These are phyloP conservation scores for Pulicaria dysenterica DNA, from an alignment of 129 eudicot genomes.

Conservation along the genomic window DNA sequence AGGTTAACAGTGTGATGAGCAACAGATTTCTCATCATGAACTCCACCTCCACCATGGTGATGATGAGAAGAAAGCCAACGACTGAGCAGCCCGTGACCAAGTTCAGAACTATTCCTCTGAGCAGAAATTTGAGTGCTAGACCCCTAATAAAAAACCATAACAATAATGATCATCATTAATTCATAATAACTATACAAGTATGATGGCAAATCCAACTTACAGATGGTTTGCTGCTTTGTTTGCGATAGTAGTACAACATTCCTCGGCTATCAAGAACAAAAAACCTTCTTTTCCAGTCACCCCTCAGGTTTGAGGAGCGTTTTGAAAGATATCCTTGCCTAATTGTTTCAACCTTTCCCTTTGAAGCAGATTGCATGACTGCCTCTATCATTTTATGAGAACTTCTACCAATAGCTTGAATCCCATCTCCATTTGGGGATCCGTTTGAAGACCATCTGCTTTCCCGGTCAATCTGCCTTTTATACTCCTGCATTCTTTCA, in stretches of 20 bases:
- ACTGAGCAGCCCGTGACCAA: slow-evolving; percentile 94
- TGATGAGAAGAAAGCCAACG: slow-evolving; percentile 95
- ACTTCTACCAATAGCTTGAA: slow-evolving; percentile 97
- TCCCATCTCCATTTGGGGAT: slow-evolving; percentile 98
- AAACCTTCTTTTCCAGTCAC: slow-evolving; percentile 96
- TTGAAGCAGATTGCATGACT: slow-evolving; percentile 95
- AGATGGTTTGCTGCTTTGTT: slow-evolving; percentile 85
- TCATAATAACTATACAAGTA: neutral
- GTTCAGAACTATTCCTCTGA: slow-evolving; percentile 97
- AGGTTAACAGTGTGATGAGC: slow-evolving; percentile 97
- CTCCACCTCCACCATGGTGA: slow-evolving; percentile 62
- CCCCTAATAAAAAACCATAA: slow-evolving; percentile 43
- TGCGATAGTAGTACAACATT: slow-evolving; percentile 90
- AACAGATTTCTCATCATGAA: slow-evolving; percentile 96
- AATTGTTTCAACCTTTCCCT: slow-evolving; percentile 97
- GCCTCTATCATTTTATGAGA: slow-evolving; percentile 97
- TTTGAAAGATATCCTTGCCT: slow-evolving; percentile 91
- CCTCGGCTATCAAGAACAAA: slow-evolving; percentile 96
- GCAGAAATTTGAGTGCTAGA: slow-evolving; percentile 78
- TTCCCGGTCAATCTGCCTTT: slow-evolving; percentile 91
- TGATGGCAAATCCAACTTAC: slow-evolving; percentile 37
- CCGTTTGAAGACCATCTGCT: slow-evolving; percentile 90
- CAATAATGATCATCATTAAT: neutral
- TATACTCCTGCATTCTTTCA: slow-evolving; percentile 96
- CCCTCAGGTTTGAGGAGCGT: slow-evolving; percentile 86